phyloP scores from a whole-genome alignment of 331 rosid species.

The Stylosanthes scabra region DNA sequence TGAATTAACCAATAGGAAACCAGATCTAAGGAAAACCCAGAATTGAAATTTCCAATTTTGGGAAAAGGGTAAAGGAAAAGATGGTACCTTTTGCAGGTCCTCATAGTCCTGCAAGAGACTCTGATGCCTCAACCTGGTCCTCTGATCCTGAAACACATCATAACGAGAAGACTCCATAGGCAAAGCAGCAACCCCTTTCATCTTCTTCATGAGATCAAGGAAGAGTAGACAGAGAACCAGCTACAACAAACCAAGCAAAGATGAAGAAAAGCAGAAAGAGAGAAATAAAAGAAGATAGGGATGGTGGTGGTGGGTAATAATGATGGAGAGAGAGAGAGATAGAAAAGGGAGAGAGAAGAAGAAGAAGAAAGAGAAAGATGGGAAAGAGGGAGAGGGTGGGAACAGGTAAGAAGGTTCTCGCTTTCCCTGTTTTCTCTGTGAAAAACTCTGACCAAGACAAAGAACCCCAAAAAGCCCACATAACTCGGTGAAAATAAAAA shows the following conservation, averaged over 20 bases:
- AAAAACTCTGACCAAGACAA: slow-evolving; percentile 96
- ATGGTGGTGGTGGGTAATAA: not conserved
- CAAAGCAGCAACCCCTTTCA: slow-evolving; percentile 63
- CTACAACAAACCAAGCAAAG: not conserved
- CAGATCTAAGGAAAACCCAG: slow-evolving; percentile 60
- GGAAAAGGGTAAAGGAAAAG: slow-evolving; percentile 2
- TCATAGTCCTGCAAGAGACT: slow-evolving; percentile 85
- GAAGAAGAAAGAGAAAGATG: slow-evolving; percentile 30
- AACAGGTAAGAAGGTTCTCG: slow-evolving; percentile 78
- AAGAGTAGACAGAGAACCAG: slow-evolving; percentile 30
- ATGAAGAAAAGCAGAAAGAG: not conserved
- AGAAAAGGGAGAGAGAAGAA: not conserved
- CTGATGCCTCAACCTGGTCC: slow-evolving; percentile 70
- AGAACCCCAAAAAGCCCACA: slow-evolving; percentile 98
- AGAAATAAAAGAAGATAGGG: slow-evolving; percentile 21
- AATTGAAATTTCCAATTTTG: not conserved
- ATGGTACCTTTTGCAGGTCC: slow-evolving; percentile 76
- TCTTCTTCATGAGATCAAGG: slow-evolving; percentile 80
- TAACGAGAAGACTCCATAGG: slow-evolving; percentile 51
- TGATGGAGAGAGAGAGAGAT: not conserved
- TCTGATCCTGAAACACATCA: slow-evolving; percentile 59
- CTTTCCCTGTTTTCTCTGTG: slow-evolving; percentile 96
- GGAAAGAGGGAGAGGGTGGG: slow-evolving; percentile 21
- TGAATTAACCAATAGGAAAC: slow-evolving; percentile 26
- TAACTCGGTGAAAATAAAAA: slow-evolving; percentile 89